A percentile compares a stretch with the other conserved stretches of the same genome.
phyloP scores from a whole-genome alignment of 106 monocot species.

The Chionographis japonica region DNA sequence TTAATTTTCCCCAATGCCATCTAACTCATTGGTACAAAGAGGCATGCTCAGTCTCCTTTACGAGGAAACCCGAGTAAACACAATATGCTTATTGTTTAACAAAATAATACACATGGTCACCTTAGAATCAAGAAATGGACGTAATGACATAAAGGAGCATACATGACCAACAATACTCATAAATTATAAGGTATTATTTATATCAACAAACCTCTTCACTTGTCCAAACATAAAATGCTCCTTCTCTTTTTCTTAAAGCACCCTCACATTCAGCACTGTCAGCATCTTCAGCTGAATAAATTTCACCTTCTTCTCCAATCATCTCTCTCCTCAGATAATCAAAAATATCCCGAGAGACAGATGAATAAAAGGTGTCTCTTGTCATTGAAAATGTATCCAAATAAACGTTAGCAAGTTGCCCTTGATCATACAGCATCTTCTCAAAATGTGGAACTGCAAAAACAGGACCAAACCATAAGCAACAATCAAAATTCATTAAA shows the following conservation, averaged over 20 bases:
- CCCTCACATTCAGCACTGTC: conserved; percentile 80
- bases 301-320: conserved; percentile 74
- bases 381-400: conserved; percentile 70
- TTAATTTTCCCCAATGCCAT: too few species aligned
- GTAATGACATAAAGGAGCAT: neutral
- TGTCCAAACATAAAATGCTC: conserved; percentile 95
- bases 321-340: conserved; percentile 92
- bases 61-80: too few species aligned
- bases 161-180: too few species aligned
- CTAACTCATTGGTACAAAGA: too few species aligned
- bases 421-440: conserved; percentile 98
- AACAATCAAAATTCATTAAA: neutral
- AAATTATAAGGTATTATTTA: too few species aligned
- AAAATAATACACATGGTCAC: neutral
- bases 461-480: neutral
- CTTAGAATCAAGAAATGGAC: too few species aligned
- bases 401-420: conserved; percentile 78
- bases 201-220: conserved; percentile 58
- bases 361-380: conserved; percentile 62
- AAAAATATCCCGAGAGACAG: conserved; percentile 73
- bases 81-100: too few species aligned
- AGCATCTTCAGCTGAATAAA: conserved; percentile 98
- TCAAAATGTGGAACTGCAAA: conserved; percentile 96
- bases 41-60: too few species aligned
- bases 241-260: conserved; percentile 79